Conservation (phyloP, 768 basidiomycete genomes). For the Tulasnella sp. region DNA sequence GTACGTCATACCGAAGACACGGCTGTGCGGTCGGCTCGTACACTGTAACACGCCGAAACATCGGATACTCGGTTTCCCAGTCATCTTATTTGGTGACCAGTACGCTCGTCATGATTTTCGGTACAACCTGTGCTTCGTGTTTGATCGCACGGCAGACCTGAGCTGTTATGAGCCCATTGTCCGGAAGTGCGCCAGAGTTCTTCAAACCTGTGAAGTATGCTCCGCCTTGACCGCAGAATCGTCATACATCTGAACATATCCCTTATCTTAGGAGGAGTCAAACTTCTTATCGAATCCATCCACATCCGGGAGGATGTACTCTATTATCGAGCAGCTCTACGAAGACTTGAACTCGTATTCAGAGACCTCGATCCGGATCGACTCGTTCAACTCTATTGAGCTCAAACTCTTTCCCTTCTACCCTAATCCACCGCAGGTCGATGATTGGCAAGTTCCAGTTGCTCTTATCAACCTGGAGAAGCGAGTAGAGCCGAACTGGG, state of each 20-base stretch:
- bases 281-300: slow-evolving; percentile 67
- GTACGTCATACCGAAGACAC: slow-evolving; percentile 83
- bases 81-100: slow-evolving; percentile 49
- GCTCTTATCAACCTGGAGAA: slow-evolving; percentile 74
- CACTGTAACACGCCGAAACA: slow-evolving; percentile 71
- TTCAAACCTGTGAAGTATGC: slow-evolving; percentile 79
- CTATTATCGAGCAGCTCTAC: slow-evolving; percentile 90
- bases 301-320: slow-evolving; percentile 53
- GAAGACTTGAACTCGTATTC: slow-evolving; percentile 97
- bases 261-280: slow-evolving; percentile 60
- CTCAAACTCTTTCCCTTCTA: slow-evolving; percentile 95
- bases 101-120: slow-evolving; percentile 83
- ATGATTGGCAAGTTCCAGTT: slow-evolving; percentile 93
- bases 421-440: slow-evolving; percentile 80
- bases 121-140: slow-evolving; percentile 95
- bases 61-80: slow-evolving; percentile 87
- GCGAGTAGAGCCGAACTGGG: slow-evolving; percentile 87
- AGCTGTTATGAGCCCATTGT: slow-evolving; percentile 95
- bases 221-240: not conserved
- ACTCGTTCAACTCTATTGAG: slow-evolving; percentile 89
- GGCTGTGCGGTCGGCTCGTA: slow-evolving; percentile 79
- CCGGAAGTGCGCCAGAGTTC: slow-evolving; percentile 83
- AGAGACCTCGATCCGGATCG: slow-evolving; percentile 82
- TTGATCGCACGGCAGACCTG: slow-evolving; percentile 69
- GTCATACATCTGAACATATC: not conserved